Evolutionary conservation across 805 yeast species (phyloP).

Genomic region (Pichia rugopelliculosa): DNA sequence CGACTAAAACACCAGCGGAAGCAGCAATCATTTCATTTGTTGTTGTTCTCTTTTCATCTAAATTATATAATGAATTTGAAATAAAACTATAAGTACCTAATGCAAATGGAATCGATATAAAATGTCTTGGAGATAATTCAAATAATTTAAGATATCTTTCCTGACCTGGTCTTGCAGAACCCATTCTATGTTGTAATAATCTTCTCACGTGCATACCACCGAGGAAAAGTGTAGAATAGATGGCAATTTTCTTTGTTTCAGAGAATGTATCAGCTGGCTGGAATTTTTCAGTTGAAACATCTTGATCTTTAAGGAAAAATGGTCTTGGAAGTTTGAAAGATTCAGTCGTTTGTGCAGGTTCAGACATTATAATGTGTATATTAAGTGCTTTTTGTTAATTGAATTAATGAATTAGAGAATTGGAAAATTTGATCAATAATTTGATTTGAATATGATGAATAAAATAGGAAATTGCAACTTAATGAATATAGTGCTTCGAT

Average conservation of each 20-base stretch:
- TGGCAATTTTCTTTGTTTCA: slow-evolving; percentile 22
- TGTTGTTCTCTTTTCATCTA: slow-evolving; percentile 25
- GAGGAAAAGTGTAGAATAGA: slow-evolving; percentile 26
- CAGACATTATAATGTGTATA: not conserved
- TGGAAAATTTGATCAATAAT: not conserved
- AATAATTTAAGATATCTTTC: slow-evolving; percentile 28
- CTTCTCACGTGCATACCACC: slow-evolving; percentile 33
- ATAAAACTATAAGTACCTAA: slow-evolving; percentile 27
- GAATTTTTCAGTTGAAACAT: slow-evolving; percentile 11
- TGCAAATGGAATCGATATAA: slow-evolving; percentile 29
- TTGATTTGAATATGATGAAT: not conserved
- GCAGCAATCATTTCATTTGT: slow-evolving; percentile 26
- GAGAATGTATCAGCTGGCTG: slow-evolving; percentile 27
- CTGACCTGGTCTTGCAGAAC: slow-evolving; percentile 32
- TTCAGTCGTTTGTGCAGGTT: slow-evolving; percentile 6
- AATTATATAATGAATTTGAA: slow-evolving; percentile 25
- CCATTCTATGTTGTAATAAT: slow-evolving; percentile 29
- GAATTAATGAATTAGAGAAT: not conserved
- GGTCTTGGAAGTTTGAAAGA: slow-evolving; percentile 25
- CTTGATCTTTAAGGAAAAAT: slow-evolving; percentile 19
- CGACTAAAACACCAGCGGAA: slow-evolving; percentile 17
- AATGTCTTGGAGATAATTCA: slow-evolving; percentile 25
- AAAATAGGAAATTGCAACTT: not conserved
- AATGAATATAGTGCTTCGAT: not conserved
- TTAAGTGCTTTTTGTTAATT: not conserved